These are phyloP conservation scores for Boletus rubroflammeus DNA, from an alignment of 768 basidiomycete species.

Conservation along the genomic window DNA sequence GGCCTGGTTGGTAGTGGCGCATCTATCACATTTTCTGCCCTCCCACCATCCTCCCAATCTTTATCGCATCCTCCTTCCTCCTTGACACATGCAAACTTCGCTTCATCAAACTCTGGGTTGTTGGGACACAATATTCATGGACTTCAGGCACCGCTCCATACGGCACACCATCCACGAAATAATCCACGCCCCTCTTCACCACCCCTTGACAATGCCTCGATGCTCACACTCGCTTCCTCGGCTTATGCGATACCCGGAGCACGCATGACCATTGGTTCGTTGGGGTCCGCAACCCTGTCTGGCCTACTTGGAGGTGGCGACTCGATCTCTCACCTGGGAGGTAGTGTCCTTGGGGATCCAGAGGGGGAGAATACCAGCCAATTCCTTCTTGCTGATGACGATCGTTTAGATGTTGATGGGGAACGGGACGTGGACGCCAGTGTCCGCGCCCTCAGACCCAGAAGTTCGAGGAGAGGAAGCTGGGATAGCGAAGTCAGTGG, in stretches of 20 bases:
- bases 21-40: constrained; percentile 72
- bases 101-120: constrained; percentile 30
- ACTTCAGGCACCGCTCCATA: constrained; percentile 83
- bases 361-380: constrained; percentile 61
- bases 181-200: constrained; percentile 92
- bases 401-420: constrained; percentile 46
- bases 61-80: constrained; percentile 44
- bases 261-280: constrained; percentile 43
- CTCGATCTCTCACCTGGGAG: constrained; percentile 71
- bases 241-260: constrained; percentile 74
- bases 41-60: constrained; percentile 48
- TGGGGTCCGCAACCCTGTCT: constrained; percentile 46
- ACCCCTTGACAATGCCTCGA: constrained; percentile 87
- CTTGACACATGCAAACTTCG: constrained; percentile 14
- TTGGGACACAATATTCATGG: constrained; percentile 28
- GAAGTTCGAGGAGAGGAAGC: constrained; percentile 82
- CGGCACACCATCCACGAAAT: constrained; percentile 89
- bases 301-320: constrained; percentile 51
- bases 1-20: constrained; percentile 45
- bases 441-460: constrained; percentile 81
- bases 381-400: constrained; percentile 63
- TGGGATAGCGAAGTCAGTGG: constrained; percentile 90
- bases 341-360: constrained; percentile 52
- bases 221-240: constrained; percentile 90
- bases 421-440: constrained; percentile 80